Percentiles rank a stretch among this genome's conserved stretches.
Evolutionary conservation across 108 stramenopile genomes (phyloP).

Genomic region (Pinguiococcus pyrenoidosus): DNA sequence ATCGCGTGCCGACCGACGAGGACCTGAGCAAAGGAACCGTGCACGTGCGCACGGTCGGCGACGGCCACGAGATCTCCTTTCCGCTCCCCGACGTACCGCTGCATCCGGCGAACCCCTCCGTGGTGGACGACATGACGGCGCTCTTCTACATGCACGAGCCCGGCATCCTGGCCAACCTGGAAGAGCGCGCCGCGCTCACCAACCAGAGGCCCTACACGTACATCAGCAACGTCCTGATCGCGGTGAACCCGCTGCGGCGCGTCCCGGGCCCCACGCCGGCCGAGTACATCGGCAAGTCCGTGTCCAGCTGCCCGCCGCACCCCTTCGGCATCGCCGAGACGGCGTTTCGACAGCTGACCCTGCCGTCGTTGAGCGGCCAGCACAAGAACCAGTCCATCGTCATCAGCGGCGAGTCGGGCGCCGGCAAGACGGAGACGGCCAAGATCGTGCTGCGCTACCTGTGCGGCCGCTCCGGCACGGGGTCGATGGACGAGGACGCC

Average conservation of each 20-base stretch:
- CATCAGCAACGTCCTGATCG: constrained; percentile 31
- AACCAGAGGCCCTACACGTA: constrained; percentile 44
- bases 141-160: constrained; percentile 34
- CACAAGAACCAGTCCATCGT: constrained; percentile 21
- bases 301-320: constrained; percentile 3
- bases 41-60: too few species aligned
- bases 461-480: too few species aligned
- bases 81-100: too few species aligned
- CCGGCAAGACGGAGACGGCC: constrained; percentile 31
- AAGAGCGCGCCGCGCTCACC: constrained; percentile 6
- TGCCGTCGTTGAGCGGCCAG: not conserved
- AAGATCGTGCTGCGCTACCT: constrained; percentile 27
- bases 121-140: constrained; percentile 23
- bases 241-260: constrained; percentile 24
- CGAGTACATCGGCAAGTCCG: constrained; percentile 23
- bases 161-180: constrained; percentile 27
- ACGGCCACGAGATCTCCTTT: too few species aligned
- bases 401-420: constrained; percentile 29
- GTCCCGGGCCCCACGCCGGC: constrained; percentile 6
- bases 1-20: too few species aligned
- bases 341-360: constrained; percentile 2
- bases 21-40: too few species aligned
- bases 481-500: too few species aligned
- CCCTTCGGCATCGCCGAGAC: not conserved
- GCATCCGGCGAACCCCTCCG: too few species aligned